Evolutionary conservation across 1,284 basidiomycete species (phyloP), one percentile per base, ranked within the genome.

Genomic region (Tilletia horrida): DNA sequence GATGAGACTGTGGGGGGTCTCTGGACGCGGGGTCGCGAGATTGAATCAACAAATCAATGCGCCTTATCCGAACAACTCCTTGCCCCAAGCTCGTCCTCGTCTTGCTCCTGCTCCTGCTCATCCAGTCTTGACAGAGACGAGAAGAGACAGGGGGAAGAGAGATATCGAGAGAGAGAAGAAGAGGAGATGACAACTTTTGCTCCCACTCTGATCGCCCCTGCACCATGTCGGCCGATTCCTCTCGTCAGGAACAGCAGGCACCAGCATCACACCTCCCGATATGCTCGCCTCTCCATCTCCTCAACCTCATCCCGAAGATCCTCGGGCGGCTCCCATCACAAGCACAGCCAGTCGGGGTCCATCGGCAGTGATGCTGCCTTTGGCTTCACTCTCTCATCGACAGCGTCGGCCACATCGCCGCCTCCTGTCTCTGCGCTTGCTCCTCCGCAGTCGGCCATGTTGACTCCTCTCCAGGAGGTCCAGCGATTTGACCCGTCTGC

Each of bases 171-270:
- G n/a, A n/a, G 47, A 25, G 47, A n/a, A n/a, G 1, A n/a, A 48
- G 47, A 25, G 8, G 23, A 14, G 27, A 59, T 59, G 55, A 9
- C 55, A 7, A 31, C 29, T 11, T 59, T 59, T 29, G 31, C 55
- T 13, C 55, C 55, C 27, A 40, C 55, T 3, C 55, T 59, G 27
- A 59, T 59, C 29, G 55, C 55, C 27, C 55, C 55, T 8, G 55
- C 55, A 27, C 55, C 55, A 8, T 59, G 55, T 29, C 27, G 55
- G 27, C 55, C 55, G 27, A 59, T 59, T 29, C 55, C 55, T 16
- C 29, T 59, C 29, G 55, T 59, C 7, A 11, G 55, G 27, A 59
- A 59, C 29, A 25, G 55, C 8, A 25, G 35, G 13, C 55, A 59
- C 21, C 27, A 16, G 13, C 55, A 59, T 35, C 55, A 59, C 29